These are phyloP conservation scores for Gymnopilus dilepis DNA, from an alignment of 768 basidiomycete genomes.

Conservation along the genomic window DNA sequence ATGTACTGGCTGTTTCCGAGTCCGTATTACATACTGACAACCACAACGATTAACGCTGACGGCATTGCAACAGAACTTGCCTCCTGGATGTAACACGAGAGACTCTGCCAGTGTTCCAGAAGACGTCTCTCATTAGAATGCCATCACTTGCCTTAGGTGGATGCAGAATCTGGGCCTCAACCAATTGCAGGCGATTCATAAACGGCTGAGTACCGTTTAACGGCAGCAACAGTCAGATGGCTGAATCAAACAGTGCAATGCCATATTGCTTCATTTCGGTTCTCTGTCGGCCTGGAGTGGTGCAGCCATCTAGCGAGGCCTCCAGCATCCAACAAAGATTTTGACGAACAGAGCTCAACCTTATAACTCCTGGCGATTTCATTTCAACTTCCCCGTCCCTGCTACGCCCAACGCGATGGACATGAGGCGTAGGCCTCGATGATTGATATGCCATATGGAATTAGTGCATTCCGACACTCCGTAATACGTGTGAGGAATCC, in stretches of 20 bases:
- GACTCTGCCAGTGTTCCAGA: neutral
- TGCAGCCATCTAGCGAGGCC: slow-evolving; percentile 16
- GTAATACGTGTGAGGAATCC: slow-evolving; percentile 14
- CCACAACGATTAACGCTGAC: neutral
- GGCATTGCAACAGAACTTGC: neutral
- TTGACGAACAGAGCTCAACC: slow-evolving; percentile 20
- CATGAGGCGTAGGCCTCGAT: slow-evolving; percentile 26
- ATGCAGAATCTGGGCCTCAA: neutral
- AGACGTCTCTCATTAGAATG: neutral
- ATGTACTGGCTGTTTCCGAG: slow-evolving; percentile 1
- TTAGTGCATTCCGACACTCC: slow-evolving; percentile 19
- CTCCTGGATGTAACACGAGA: slow-evolving; percentile 1
- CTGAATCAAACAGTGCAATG: neutral
- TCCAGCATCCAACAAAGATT: slow-evolving; percentile 12
- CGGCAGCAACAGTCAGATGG: neutral
- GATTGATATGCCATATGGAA: slow-evolving; percentile 22
- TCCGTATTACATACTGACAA: neutral
- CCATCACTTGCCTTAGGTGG: neutral
- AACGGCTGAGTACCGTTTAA: neutral
- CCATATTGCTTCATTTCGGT: slow-evolving; percentile 12
- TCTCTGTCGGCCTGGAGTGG: slow-evolving; percentile 1
- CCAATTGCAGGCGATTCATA: neutral
- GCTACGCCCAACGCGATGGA: slow-evolving; percentile 19
- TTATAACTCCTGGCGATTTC: slow-evolving; percentile 11
- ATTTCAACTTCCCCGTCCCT: slow-evolving; percentile 18